phyloP scores from a whole-genome alignment of 1,284 basidiomycete genomes.

The Malassezia japonica region DNA sequence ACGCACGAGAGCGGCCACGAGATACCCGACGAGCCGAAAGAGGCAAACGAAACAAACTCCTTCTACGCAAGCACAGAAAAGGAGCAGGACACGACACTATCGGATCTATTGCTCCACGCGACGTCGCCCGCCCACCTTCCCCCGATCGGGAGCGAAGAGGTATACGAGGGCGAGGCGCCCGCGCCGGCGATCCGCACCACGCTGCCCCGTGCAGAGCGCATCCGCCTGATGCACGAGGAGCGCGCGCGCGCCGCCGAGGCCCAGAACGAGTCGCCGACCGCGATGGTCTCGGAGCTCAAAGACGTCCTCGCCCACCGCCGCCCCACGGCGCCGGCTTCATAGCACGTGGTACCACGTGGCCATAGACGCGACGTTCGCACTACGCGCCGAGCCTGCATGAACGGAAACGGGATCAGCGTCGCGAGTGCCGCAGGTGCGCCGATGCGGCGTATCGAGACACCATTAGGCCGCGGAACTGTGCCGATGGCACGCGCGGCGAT shows the following conservation, averaged over 20 bases:
- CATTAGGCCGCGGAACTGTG: too few relatives aligned
- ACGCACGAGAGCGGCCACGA: background rate
- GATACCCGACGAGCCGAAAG: background rate
- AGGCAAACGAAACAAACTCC: too few relatives aligned
- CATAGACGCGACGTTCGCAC: too few relatives aligned
- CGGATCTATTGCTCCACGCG: slow-evolving; percentile 20
- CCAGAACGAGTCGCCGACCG: slow-evolving; percentile 1
- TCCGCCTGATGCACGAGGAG: slow-evolving; percentile 13
- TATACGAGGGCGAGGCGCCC: slow-evolving; percentile 34
- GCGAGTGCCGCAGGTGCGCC: background rate
- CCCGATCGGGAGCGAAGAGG: slow-evolving; percentile 34
- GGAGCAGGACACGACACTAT: slow-evolving; percentile 6
- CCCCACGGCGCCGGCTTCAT: background rate
- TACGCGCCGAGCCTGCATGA: background rate
- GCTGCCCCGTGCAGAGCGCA: slow-evolving; percentile 31
- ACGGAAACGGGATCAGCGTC: background rate
- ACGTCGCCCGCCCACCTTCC: slow-evolving; percentile 32
- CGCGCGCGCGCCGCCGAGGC: background rate
- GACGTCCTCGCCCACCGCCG: slow-evolving; percentile 9
- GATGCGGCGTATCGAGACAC: background rate
- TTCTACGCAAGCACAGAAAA: too few relatives aligned
- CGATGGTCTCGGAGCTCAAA: slow-evolving; percentile 13
- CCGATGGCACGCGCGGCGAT: too few relatives aligned
- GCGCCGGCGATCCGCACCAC: slow-evolving; percentile 6
- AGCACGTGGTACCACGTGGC: slow-evolving; percentile 5